These are phyloP conservation scores for Jamesozyma gamospora DNA, from an alignment of 805 yeast genomes.

Conservation along the genomic window DNA sequence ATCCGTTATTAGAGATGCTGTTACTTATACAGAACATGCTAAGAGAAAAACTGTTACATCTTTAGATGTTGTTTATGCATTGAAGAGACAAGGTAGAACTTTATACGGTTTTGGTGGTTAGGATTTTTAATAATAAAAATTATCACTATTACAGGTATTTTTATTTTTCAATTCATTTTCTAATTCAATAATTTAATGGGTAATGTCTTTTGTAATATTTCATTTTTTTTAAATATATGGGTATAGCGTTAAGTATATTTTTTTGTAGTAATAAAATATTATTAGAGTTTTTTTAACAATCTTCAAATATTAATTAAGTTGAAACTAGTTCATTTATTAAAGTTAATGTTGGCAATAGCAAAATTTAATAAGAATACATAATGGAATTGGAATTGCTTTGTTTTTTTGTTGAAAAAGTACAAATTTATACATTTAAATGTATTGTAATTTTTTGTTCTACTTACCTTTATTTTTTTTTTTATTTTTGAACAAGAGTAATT, in stretches of 20 bases:
- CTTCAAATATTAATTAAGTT: no score
- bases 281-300: neutral
- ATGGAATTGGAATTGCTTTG: no score
- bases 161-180: neutral
- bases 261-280: neutral
- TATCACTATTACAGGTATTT: neutral
- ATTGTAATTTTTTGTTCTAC: no score
- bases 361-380: no score
- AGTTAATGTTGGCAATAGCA: no score
- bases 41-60: constrained; percentile 99
- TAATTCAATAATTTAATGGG: constrained; percentile 87
- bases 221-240: neutral
- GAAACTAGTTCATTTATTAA: no score
- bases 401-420: no score
- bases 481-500: no score
- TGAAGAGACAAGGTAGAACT: constrained; percentile 99
- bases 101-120: constrained; percentile 99
- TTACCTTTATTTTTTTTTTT: no score
- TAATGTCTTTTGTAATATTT: neutral
- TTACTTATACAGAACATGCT: constrained; percentile 97
- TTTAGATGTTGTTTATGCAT: constrained; percentile 95
- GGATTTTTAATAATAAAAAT: neutral
- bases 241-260: neutral
- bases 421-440: no score
- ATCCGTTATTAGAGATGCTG: constrained; percentile 96